Conservation (phyloP, 176 grass and related monocot species). For the Hordeum vulgare region MorexV3_pseudomolecules_assembly NC_058524.1:520630660-520631159, state of each 20-base stretch:
- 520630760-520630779: slow-evolving; percentile 36
- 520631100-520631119: slow-evolving; percentile 39
- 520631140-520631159: slow-evolving; percentile 38
- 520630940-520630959: neutral
- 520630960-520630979: slow-evolving; percentile 47
- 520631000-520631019: slow-evolving; percentile 26
- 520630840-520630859: slow-evolving; percentile 64
- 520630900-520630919: slow-evolving; percentile 37
- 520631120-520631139: slow-evolving; percentile 41
- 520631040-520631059: slow-evolving; percentile 31
- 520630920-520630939: neutral
- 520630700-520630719: slow-evolving; percentile 27
- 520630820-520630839: slow-evolving; percentile 11
- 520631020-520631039: slow-evolving; percentile 22
- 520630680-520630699: slow-evolving; percentile 23
- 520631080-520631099: slow-evolving; percentile 43
- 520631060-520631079: slow-evolving; percentile 41
- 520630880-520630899: slow-evolving; percentile 17
- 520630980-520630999: slow-evolving; percentile 41
- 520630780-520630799: slow-evolving; percentile 25
- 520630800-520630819: slow-evolving; percentile 28
- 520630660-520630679: slow-evolving; percentile 22
- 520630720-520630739: slow-evolving; percentile 43
- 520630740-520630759: slow-evolving; percentile 27
- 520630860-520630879: slow-evolving; percentile 77